Percentiles rank a stretch among this genome's conserved stretches.
These are phyloP conservation scores for Ramaria rubella DNA, from an alignment of 768 basidiomycete species.

Conservation along the genomic window DNA sequence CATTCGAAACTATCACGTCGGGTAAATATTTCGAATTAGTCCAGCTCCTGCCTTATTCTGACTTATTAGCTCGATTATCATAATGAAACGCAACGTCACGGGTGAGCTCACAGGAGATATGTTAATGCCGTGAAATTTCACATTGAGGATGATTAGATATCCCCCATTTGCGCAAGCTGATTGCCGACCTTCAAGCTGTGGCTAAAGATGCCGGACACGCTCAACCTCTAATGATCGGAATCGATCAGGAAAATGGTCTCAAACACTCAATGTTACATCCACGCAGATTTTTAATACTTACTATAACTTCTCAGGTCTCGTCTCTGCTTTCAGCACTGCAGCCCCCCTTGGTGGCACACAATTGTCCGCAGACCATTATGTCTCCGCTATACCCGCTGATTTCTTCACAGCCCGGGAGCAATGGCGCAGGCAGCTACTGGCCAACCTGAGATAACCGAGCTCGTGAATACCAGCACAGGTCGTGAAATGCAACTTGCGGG, in stretches of 20 bases:
- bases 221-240: slow-evolving; percentile 57
- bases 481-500: slow-evolving; percentile 53
- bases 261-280: not conserved
- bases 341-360: slow-evolving; percentile 48
- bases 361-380: slow-evolving; percentile 40
- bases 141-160: slow-evolving; percentile 32
- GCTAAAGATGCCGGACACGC: slow-evolving; percentile 53
- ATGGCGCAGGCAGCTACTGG: slow-evolving; percentile 61
- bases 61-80: slow-evolving; percentile 36
- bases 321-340: slow-evolving; percentile 54
- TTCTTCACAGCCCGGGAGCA: slow-evolving; percentile 51
- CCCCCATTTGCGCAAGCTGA: slow-evolving; percentile 42
- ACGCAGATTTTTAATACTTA: not conserved
- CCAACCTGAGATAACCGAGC: slow-evolving; percentile 38
- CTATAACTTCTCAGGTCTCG: slow-evolving; percentile 39
- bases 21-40: slow-evolving; percentile 22
- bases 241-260: slow-evolving; percentile 70
- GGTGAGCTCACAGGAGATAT: slow-evolving; percentile 27
- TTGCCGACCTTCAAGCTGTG: slow-evolving; percentile 44
- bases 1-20: slow-evolving; percentile 57
- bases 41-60: not conserved
- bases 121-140: not conserved
- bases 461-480: slow-evolving; percentile 45
- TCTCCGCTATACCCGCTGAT: not conserved
- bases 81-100: slow-evolving; percentile 62